phyloP scores from a whole-genome alignment of 108 stramenopile genomes.

The Cyclotella atomus region DNA sequence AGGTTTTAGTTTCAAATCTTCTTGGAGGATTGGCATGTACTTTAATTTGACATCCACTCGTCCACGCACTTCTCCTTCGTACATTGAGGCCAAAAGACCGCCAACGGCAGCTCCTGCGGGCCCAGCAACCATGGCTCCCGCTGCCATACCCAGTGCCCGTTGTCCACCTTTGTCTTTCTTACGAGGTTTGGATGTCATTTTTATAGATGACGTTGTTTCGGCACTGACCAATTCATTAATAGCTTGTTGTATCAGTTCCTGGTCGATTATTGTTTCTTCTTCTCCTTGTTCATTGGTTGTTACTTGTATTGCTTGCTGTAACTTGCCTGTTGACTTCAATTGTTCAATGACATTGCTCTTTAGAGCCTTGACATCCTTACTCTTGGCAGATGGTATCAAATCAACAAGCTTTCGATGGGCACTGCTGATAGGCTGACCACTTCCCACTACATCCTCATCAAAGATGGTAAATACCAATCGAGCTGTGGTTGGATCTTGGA shows the following conservation, averaged over 20 bases:
- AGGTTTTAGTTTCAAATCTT: conserved; percentile 19
- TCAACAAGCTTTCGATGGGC: conserved; percentile 57
- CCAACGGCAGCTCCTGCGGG: conserved; percentile 88
- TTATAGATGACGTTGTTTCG: conserved; percentile 44
- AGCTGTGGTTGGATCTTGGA: conserved; percentile 71
- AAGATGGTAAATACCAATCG: conserved; percentile 74
- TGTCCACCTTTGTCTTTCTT: conserved; percentile 83
- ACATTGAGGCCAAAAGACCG: conserved; percentile 65
- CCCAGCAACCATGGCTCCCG: conserved; percentile 80
- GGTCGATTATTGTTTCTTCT: conserved; percentile 38
- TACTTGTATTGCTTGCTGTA: conserved; percentile 27
- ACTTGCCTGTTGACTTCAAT: conserved; percentile 30
- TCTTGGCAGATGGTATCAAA: conserved; percentile 49
- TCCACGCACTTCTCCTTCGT: conserved; percentile 81
- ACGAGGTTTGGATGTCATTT: conserved; percentile 78
- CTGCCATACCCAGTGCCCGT: conserved; percentile 64
- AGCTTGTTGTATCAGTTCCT: conserved; percentile 51
- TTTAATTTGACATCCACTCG: conserved; percentile 57
- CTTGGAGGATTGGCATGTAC: conserved; percentile 72
- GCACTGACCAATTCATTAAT: conserved; percentile 61
- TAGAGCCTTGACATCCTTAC: conserved; percentile 45
- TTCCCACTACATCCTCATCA: conserved; percentile 79
- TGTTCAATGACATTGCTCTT: conserved; percentile 57
- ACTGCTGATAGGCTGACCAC: conserved; percentile 61
- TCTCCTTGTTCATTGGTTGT: conserved; percentile 47